Base-by-base conservation (phyloP, 129 eudicot genomes). In the Ambrosia artemisiifolia region DNA sequence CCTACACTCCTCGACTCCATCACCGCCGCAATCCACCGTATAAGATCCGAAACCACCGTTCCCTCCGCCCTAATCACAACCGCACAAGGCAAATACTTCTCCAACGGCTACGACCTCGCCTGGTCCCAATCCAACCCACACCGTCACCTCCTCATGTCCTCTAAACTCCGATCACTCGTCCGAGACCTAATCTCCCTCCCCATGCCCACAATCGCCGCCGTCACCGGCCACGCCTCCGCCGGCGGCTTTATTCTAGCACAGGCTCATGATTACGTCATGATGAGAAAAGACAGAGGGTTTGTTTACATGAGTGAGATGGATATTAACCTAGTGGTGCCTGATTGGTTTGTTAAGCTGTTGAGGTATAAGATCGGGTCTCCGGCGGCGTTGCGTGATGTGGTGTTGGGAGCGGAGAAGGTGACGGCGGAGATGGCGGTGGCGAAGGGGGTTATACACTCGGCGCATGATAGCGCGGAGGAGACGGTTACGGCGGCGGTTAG, bases 191-290 rank as follows among this genome's bases (percentile, higher is more conserved):
- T 91, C 44, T 74, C 85, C 14, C 87, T 88, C 68, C 96, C 93
- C 10, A 88, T 91, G 90, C 96, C 97, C 3, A 91, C 97, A 1
- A 86, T 91, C 42, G 96, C 96, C 51, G 97, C 96, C 75, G 87
- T 91, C 34, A 61, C 85, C 57, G 93, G 97, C 78, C 93, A 86
- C 85, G 93, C 93, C 38, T 74, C 88, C 2, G 93, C 91, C 38
- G 78, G 78, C 35, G 92, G 96, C 0, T 74, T 85, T 56, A 79
- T 81, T 12, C 72, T 91, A 19, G 96, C 91, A 16, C 80, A 82
- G 8, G 56, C 85, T 35, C 97, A 91, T 40, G 96, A 91, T 67
- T 91, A 91, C 70, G 66, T 88, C 11, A 61, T 86, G 46, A 91
- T 91, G 97, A 64, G 90, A 3, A 86, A 71, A 49, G 97, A 88